A percentile compares a stretch with the other conserved stretches of the same genome.
These are phyloP conservation scores for Aspergillus spinulosporus DNA, from an alignment of 2,329 filamentous ascomycete genomes.

Conservation along the genomic window DNA sequence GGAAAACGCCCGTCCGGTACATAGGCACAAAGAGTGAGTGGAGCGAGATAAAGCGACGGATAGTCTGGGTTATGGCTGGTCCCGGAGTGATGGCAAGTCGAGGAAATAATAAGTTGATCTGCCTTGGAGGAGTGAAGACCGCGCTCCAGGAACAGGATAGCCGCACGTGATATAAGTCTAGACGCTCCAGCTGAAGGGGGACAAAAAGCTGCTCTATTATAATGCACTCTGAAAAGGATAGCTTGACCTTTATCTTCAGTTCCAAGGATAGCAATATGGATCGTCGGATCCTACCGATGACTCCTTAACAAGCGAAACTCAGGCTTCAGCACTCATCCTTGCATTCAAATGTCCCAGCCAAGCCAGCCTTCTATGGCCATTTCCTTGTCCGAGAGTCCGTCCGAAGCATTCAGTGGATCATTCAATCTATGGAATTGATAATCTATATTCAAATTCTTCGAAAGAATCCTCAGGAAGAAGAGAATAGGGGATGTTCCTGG, in stretches of 20 bases:
- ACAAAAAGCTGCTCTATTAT: conserved; percentile 6
- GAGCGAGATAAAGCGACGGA: neutral
- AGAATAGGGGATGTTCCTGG: conserved; percentile 3
- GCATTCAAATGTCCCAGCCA: conserved; percentile 15
- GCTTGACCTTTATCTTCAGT: conserved; percentile 4
- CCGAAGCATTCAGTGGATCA: conserved; percentile 4
- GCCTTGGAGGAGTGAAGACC: neutral
- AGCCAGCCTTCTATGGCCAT: conserved; percentile 1
- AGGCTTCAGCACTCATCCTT: conserved; percentile 11
- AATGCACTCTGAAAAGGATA: conserved; percentile 3
- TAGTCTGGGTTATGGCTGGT: neutral
- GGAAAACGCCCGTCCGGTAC: conserved; percentile 1
- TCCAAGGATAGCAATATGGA: neutral
- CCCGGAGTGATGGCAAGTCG: neutral
- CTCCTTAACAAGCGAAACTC: neutral
- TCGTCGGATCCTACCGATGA: neutral
- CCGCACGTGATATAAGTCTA: conserved; percentile 25
- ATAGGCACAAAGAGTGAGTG: neutral
- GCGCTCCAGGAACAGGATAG: conserved; percentile 10
- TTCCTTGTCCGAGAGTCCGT: conserved; percentile 3
- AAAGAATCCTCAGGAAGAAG: conserved; percentile 4
- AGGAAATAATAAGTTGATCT: neutral
- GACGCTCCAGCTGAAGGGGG: conserved; percentile 10
- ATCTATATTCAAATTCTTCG: neutral
- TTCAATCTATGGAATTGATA: conserved; percentile 2